Conservation (phyloP, 2,329 filamentous ascomycete species). For the Myotisia sp. region DNA sequence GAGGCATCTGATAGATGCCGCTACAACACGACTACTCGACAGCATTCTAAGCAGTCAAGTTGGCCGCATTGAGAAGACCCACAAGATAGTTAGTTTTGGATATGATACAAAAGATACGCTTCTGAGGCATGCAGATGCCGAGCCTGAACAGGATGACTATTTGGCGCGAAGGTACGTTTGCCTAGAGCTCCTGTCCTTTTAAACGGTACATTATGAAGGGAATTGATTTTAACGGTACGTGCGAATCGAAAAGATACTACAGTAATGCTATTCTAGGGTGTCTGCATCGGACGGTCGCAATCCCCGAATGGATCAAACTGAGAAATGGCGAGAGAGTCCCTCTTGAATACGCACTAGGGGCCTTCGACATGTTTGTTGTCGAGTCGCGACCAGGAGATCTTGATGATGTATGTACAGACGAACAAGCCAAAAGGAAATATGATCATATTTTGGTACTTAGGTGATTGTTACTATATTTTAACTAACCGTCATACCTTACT, state of each 20-base stretch:
- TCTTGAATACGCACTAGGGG: conserved; percentile 62
- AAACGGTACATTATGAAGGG: too few relatives aligned
- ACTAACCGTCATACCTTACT: conserved; percentile 4
- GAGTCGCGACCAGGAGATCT: conserved; percentile 59
- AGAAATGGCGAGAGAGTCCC: conserved; percentile 37
- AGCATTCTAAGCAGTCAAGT: conserved; percentile 57
- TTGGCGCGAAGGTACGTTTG: conserved; percentile 42
- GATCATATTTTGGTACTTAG: too few relatives aligned
- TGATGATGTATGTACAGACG: conserved; percentile 44
- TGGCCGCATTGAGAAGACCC: conserved; percentile 53
- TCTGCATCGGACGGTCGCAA: conserved; percentile 65
- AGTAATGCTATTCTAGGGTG: conserved; percentile 59
- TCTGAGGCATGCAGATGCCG: conserved; percentile 47
- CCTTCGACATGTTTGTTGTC: conserved; percentile 81
- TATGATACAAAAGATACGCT: conserved; percentile 85
- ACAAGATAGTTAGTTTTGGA: conserved; percentile 56
- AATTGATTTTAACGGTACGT: too few relatives aligned
- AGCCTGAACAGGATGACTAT: conserved; percentile 53
- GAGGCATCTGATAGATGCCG: conserved; percentile 40
- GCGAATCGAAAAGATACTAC: conserved; percentile 48
- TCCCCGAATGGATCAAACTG: conserved; percentile 59
- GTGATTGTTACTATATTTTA: too few relatives aligned
- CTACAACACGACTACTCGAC: conserved; percentile 45
- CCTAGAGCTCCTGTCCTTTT: too few relatives aligned
- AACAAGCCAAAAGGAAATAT: too few relatives aligned